phyloP scores from a whole-genome alignment of 371 early-diverging fungal genomes.

The Rhizomucor pusillus region DNA sequence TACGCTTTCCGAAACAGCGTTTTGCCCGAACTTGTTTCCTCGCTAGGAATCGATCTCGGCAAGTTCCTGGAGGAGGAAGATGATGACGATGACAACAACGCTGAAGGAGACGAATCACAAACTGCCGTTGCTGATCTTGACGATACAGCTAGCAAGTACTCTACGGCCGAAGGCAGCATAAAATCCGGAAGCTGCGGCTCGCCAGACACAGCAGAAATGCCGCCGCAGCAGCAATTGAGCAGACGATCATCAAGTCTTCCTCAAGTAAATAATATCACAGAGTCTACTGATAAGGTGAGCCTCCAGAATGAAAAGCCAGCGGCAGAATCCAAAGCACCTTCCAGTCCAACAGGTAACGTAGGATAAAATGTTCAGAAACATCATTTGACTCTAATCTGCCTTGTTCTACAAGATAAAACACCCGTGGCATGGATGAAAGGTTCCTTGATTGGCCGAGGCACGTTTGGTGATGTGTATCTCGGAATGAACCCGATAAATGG shows the following conservation, averaged over 20 bases:
- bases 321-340: neutral
- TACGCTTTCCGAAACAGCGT: constrained; percentile 42
- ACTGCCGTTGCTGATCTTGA: too few relatives aligned
- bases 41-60: constrained; percentile 47
- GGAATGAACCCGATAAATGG: constrained; percentile 85
- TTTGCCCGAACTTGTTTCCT: constrained; percentile 46
- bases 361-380: too few relatives aligned
- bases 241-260: too few relatives aligned
- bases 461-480: constrained; percentile 95
- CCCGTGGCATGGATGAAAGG: constrained; percentile 79
- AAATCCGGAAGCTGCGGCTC: neutral
- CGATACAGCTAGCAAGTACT: neutral
- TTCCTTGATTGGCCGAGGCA: constrained; percentile 92
- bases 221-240: too few relatives aligned
- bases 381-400: neutral
- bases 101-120: neutral
- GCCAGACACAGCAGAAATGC: neutral
- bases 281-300: neutral
- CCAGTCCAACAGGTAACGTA: too few relatives aligned
- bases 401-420: constrained; percentile 9
- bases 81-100: constrained; percentile 7
- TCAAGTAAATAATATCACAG: too few relatives aligned
- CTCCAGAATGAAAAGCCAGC: neutral
- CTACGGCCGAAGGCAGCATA: neutral
- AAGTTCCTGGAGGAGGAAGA: constrained; percentile 51